These are phyloP conservation scores for Primulina eburnea DNA, from an alignment of 257 asterid genomes.

Conservation along the genomic window DNA sequence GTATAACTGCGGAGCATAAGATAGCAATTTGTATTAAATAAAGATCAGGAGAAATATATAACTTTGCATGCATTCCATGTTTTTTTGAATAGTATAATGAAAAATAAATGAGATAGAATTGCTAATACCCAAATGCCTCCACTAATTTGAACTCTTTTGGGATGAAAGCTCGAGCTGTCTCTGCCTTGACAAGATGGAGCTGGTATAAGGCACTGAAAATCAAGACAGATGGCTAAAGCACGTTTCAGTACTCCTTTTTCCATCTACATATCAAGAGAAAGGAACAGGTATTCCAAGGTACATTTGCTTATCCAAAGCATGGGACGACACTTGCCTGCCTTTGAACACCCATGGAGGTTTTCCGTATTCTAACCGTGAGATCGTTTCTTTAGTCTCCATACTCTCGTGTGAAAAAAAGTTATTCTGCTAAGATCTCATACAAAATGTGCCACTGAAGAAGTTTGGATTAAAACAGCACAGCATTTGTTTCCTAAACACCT, in stretches of 20 bases:
- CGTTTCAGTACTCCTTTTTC: slow-evolving; percentile 1
- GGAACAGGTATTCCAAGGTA: neutral
- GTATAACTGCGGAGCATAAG: slow-evolving; percentile 57
- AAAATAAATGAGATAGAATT: slow-evolving; percentile 14
- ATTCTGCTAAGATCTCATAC: slow-evolving; percentile 4
- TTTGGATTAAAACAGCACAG: slow-evolving; percentile 9
- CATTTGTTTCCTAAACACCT: slow-evolving; percentile 16
- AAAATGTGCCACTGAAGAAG: slow-evolving; percentile 13
- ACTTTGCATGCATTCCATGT: slow-evolving; percentile 9
- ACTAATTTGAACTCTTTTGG: slow-evolving; percentile 90
- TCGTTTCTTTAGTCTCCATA: slow-evolving; percentile 47
- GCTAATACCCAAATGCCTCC: slow-evolving; percentile 84
- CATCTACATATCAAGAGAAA: neutral
- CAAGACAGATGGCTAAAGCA: slow-evolving; percentile 14
- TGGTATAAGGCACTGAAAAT: slow-evolving; percentile 87
- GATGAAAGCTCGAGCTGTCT: slow-evolving; percentile 85
- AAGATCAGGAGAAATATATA: slow-evolving; percentile 19
- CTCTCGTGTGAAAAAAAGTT: slow-evolving; percentile 18
- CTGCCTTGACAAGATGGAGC: slow-evolving; percentile 92
- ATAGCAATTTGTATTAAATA: slow-evolving; percentile 31
- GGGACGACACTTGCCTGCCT: slow-evolving; percentile 73
- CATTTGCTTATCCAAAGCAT: neutral
- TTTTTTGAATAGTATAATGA: slow-evolving; percentile 8
- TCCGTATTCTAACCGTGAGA: slow-evolving; percentile 47
- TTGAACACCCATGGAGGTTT: slow-evolving; percentile 93